phyloP scores from a whole-genome alignment of 129 eudicot species.

The Helianthus tuberosus region DNA sequence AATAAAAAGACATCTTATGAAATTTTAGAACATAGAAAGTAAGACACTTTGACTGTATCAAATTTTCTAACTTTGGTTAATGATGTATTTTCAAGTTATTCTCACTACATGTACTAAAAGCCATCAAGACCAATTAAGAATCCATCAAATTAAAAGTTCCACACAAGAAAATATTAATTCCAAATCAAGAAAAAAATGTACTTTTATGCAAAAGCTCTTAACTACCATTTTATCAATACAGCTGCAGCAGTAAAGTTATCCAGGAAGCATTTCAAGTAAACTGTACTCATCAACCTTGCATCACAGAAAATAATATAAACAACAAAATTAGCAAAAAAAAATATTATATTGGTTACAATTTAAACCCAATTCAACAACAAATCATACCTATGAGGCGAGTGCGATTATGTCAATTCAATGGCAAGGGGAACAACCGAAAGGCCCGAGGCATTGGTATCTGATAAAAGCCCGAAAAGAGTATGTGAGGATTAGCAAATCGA shows the following conservation, averaged over 20 bases:
- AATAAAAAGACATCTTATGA: too few relatives aligned
- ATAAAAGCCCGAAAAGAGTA: slow-evolving; percentile 14
- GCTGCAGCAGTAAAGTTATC: slow-evolving; percentile 21
- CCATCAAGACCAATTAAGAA: slow-evolving; percentile 14
- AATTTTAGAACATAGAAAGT: too few relatives aligned
- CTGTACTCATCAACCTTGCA: slow-evolving; percentile 32
- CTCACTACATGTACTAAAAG: background rate
- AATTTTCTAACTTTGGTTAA: too few relatives aligned
- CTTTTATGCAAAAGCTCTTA: slow-evolving; percentile 16
- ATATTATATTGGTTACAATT: background rate
- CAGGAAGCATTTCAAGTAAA: slow-evolving; percentile 5
- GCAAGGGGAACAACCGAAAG: slow-evolving; percentile 35
- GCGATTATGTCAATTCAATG: slow-evolving; percentile 40
- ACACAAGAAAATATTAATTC: background rate
- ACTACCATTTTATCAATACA: slow-evolving; percentile 24
- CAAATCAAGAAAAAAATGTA: slow-evolving; percentile 14
- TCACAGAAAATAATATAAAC: slow-evolving; percentile 12
- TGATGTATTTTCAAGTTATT: background rate
- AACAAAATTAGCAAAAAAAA: slow-evolving; percentile 1
- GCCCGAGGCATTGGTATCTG: slow-evolving; percentile 40
- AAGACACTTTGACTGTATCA: too few relatives aligned
- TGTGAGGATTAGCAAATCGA: background rate
- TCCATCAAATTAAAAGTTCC: slow-evolving; percentile 22
- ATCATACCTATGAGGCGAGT: slow-evolving; percentile 22
- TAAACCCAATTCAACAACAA: background rate